Base-by-base conservation (phyloP, 306 rosid genomes). In the Oemleria cerasiformis region DNA sequence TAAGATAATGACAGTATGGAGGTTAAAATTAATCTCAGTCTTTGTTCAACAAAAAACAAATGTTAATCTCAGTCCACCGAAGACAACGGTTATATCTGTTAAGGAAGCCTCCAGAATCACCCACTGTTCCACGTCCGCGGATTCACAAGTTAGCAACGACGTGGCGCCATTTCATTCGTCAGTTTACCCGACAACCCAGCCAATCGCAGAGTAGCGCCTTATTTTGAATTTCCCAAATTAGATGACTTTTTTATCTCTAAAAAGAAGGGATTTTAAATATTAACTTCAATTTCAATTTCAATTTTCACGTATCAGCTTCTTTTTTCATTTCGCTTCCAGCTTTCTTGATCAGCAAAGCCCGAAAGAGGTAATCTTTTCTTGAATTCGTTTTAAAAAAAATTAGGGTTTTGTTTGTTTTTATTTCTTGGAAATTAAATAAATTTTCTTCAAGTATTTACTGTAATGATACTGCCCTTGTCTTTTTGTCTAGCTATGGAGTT, bases 291-390 rank as follows among this genome's bases (percentile, higher is more conserved):
- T 41, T 12, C 45, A 11, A 14, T 68, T 39, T 40, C 36, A 30
- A 19, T 36, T 16, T 42, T 43, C 19, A 19, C 23, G 65, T 23
- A 62, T 38, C 13, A 19, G 58, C 70, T n/a, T 41, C 63, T 61
- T 49, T 23, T 30, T 17, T 16, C 9, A 30, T 9, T 34, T 38
- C 42, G 43, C 61, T 44, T 36, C 47, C 48, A 38, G 47, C 63
- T 62, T 42, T 43, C 50, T 55, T 30, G 58, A 61, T 61, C 78
- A 60, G 50, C 68, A n/a, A 41, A 38, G n/a, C 23, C 42, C 7
- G 14, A 9, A 7, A n/a, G 25, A 74, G 72, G 78, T 63, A 53
- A 72, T 2, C 20, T 39, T 40, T 19, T 47, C 23, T 67, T 10
- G 7, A 53, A 25, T 43, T 36, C 13, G 3, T 17, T 50, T 2